These are phyloP conservation scores for Puccinia horiana DNA, from an alignment of 1,284 basidiomycete genomes.

Conservation along the genomic window DNA sequence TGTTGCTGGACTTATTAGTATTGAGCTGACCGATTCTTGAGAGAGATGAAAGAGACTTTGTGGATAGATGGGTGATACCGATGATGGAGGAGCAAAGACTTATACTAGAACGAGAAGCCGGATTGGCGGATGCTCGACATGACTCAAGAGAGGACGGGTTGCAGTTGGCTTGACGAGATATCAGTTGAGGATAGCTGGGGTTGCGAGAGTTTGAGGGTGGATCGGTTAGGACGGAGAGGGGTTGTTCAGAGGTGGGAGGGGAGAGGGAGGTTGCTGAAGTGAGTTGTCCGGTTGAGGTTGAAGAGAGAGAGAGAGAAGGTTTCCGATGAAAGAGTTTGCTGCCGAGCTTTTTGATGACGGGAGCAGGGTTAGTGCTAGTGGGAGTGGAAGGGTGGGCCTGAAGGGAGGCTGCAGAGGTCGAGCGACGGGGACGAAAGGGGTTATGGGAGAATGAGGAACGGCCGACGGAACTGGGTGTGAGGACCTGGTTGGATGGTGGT, in stretches of 20 bases:
- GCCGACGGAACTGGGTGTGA: not conserved
- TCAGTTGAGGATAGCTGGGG: conserved; percentile 1
- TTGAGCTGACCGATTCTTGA: not conserved
- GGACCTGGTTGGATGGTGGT: not conserved
- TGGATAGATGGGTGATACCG: conserved; percentile 17
- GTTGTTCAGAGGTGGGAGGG: conserved; percentile 2
- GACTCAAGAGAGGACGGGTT: not conserved
- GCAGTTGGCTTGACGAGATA: not conserved
- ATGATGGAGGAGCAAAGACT: not conserved
- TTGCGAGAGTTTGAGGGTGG: not conserved
- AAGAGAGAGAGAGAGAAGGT: conserved; percentile 11
- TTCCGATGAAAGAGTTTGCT: conserved; percentile 14
- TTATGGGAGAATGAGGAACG: conserved; percentile 9
- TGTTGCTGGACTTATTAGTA: not conserved
- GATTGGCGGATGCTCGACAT: not conserved
- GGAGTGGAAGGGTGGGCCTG: not conserved
- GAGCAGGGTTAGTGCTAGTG: not conserved
- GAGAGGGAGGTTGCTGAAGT: not conserved
- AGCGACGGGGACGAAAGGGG: conserved; percentile 27
- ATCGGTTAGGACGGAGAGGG: not conserved
- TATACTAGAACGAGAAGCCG: not conserved
- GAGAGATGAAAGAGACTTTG: conserved; percentile 22
- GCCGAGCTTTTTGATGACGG: not conserved
- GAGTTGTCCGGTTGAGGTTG: not conserved
- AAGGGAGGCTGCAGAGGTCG: conserved; percentile 20